phyloP scores from a whole-genome alignment of 805 yeast genomes.

The Kodamaea jinghongensis region DNA sequence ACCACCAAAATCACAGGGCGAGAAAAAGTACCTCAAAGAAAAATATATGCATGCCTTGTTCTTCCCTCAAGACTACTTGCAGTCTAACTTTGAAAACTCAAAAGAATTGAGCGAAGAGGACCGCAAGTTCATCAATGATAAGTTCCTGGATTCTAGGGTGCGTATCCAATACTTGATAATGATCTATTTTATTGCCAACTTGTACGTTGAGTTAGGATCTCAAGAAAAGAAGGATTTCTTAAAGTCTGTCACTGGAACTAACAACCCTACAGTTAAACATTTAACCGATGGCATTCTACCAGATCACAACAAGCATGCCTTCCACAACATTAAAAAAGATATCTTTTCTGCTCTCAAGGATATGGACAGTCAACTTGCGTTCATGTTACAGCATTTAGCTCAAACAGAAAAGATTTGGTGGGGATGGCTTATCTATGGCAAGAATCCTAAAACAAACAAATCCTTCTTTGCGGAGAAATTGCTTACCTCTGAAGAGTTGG shows the following conservation, averaged over 20 bases:
- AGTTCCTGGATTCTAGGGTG: constrained; percentile 25
- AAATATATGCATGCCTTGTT: constrained; percentile 22
- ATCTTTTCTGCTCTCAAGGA: constrained; percentile 19
- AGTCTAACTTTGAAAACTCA: constrained; percentile 27
- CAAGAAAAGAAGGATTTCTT: constrained; percentile 22
- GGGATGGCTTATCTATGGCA: constrained; percentile 40
- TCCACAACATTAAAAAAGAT: constrained; percentile 27
- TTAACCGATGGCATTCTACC: constrained; percentile 33
- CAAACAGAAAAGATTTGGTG: constrained; percentile 36
- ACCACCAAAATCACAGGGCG: constrained; percentile 15
- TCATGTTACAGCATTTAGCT: constrained; percentile 25
- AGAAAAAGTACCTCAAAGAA: constrained; percentile 13
- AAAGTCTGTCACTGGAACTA: constrained; percentile 21
- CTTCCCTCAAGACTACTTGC: constrained; percentile 38
- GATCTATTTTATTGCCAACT: constrained; percentile 28
- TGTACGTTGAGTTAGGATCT: constrained; percentile 29
- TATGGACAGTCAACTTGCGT: constrained; percentile 26
- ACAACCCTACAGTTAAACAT: constrained; percentile 26
- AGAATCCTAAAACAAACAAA: constrained; percentile 29
- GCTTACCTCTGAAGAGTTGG: constrained; percentile 22
- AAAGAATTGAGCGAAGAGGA: constrained; percentile 22
- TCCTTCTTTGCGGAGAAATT: constrained; percentile 25
- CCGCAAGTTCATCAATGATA: constrained; percentile 20
- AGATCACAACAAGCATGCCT: constrained; percentile 20
- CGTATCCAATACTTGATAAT: constrained; percentile 28